Percentiles rank a stretch among this genome's conserved stretches.
phyloP scores from a whole-genome alignment of 164 flowering plant species.

The Vitis rupestris region DNA sequence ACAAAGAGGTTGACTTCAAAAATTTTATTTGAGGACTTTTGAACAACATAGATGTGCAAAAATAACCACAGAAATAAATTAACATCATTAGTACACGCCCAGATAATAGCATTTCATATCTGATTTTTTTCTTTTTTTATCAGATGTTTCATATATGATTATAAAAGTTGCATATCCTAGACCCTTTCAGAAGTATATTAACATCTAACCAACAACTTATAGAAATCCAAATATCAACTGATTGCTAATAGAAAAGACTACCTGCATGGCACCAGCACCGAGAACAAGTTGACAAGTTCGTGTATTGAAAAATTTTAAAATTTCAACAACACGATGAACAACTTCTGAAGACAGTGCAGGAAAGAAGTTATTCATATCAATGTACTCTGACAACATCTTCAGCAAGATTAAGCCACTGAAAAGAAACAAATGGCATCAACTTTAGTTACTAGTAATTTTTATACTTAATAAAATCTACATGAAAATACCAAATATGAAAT shows the following conservation, averaged over 20 bases:
- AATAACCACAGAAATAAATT: too few relatives aligned
- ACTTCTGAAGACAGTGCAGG: slow-evolving; percentile 82
- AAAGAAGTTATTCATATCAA: slow-evolving; percentile 77
- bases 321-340: slow-evolving; percentile 88
- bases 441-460: too few relatives aligned
- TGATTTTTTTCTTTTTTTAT: too few relatives aligned
- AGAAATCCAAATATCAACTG: background rate
- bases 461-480: background rate
- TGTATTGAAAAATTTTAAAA: slow-evolving; percentile 85
- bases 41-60: too few relatives aligned
- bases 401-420: slow-evolving; percentile 93
- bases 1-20: too few relatives aligned
- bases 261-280: slow-evolving; percentile 99
- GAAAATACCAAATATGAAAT: background rate
- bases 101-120: too few relatives aligned
- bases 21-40: too few relatives aligned
- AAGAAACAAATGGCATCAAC: background rate
- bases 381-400: slow-evolving; percentile 97
- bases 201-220: background rate
- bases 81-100: too few relatives aligned
- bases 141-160: background rate
- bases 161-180: background rate
- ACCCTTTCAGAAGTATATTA: background rate
- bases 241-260: slow-evolving; percentile 14
- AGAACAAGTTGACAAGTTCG: slow-evolving; percentile 94